phyloP scores from a whole-genome alignment of 2,329 filamentous ascomycete species.

The Ceratocystis variospora region DNA sequence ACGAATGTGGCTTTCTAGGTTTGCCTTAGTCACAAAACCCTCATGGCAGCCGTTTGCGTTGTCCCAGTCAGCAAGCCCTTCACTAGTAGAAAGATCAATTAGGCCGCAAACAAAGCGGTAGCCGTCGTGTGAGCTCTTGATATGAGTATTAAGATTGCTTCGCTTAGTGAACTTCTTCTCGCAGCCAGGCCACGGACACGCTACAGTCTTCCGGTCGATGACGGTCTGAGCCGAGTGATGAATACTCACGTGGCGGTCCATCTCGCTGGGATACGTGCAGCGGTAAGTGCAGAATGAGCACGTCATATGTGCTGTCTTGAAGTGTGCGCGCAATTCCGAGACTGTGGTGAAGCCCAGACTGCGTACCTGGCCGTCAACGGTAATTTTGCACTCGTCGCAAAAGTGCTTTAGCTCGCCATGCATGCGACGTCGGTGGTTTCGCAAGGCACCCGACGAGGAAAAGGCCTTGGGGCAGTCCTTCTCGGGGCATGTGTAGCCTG shows the following conservation, averaged over 20 bases:
- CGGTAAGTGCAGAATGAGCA: conserved; percentile 62
- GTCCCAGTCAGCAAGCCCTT: conserved; percentile 49
- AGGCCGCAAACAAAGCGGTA: conserved; percentile 67
- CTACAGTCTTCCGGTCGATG: conserved; percentile 49
- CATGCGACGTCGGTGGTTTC: conserved; percentile 53
- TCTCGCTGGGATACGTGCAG: conserved; percentile 51
- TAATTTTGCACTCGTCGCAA: conserved; percentile 55
- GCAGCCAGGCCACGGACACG: conserved; percentile 56
- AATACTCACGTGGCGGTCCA: conserved; percentile 66
- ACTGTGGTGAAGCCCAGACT: conserved; percentile 57
- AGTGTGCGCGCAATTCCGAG: conserved; percentile 57
- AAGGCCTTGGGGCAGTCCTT: conserved; percentile 52
- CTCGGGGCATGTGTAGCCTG: conserved; percentile 57
- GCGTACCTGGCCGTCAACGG: conserved; percentile 29
- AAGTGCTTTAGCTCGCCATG: conserved; percentile 60
- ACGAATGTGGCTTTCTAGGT: conserved; percentile 71
- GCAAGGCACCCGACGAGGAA: conserved; percentile 56
- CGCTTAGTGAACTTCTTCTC: conserved; percentile 65
- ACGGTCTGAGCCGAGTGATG: conserved; percentile 52
- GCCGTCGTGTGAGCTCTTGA: conserved; percentile 63
- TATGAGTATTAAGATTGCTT: conserved; percentile 70
- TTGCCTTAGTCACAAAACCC: conserved; percentile 61
- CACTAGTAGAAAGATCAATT: conserved; percentile 37
- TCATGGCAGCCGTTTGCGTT: conserved; percentile 57
- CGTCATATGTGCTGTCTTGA: conserved; percentile 56